Evolutionary conservation across 129 eudicot species (phyloP).

Genomic region (Ambrosia artemisiifolia): DNA sequence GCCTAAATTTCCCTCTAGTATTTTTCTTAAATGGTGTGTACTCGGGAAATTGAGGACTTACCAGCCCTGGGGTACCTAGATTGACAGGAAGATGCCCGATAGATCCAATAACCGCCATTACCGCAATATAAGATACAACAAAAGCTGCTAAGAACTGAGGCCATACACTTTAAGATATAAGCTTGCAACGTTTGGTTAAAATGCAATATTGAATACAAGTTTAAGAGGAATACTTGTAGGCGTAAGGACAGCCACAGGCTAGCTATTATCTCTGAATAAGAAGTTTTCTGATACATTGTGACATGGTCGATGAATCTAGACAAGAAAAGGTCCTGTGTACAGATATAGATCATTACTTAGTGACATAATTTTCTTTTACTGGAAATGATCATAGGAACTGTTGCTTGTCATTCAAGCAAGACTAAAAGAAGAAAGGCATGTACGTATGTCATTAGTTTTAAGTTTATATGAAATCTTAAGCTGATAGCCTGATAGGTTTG

Average conservation of each 20-base stretch:
- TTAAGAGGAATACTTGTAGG: constrained; percentile 61
- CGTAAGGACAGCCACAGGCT: constrained; percentile 97
- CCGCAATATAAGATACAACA: constrained; percentile 73
- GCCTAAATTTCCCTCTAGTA: neutral
- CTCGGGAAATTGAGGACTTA: constrained; percentile 27
- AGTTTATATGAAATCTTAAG: neutral
- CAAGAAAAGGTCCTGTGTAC: constrained; percentile 61
- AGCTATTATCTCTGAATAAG: constrained; percentile 76
- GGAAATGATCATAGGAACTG: constrained; percentile 9
- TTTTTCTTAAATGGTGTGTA: neutral
- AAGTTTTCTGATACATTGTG: constrained; percentile 70
- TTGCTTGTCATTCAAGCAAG: neutral
- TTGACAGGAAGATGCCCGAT: constrained; percentile 57
- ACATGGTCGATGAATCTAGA: constrained; percentile 55
- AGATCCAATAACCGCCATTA: constrained; percentile 88
- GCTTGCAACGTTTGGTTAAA: neutral
- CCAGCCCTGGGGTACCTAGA: constrained; percentile 93
- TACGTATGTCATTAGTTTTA: neutral
- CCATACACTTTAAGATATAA: neutral
- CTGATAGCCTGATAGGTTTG: neutral
- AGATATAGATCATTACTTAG: constrained; percentile 19
- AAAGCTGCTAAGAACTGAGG: constrained; percentile 86
- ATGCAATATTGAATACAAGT: neutral
- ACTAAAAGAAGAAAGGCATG: neutral
- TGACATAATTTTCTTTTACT: constrained; percentile 6